Conservation (phyloP, 2,329 filamentous ascomycete genomes). For the Aspergillus sp. region DNA sequence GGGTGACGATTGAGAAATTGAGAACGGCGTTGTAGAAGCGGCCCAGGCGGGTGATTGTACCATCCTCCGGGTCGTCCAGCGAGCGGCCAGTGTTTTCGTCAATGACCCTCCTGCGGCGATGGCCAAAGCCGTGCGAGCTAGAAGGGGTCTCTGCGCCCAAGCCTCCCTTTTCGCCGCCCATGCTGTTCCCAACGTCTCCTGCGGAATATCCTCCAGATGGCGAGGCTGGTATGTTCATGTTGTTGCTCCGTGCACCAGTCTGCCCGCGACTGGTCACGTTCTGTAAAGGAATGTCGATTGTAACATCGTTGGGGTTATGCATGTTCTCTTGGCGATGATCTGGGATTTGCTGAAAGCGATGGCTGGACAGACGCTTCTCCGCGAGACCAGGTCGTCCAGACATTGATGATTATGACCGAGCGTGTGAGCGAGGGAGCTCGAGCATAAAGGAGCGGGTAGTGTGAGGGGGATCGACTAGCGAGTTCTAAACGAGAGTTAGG, state of each 20-base stretch:
- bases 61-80: slow-evolving; percentile 53
- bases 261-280: slow-evolving; percentile 56
- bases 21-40: slow-evolving; percentile 64
- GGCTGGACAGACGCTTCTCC: slow-evolving; percentile 49
- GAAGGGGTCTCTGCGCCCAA: slow-evolving; percentile 25
- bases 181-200: slow-evolving; percentile 31
- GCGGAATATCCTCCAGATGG: slow-evolving; percentile 30
- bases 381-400: slow-evolving; percentile 40
- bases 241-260: slow-evolving; percentile 48
- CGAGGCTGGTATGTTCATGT: slow-evolving; percentile 36
- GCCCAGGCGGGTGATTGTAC: slow-evolving; percentile 63
- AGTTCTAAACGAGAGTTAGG: slow-evolving; percentile 10
- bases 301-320: slow-evolving; percentile 57
- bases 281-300: slow-evolving; percentile 66
- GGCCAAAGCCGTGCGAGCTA: slow-evolving; percentile 11
- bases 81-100: slow-evolving; percentile 37
- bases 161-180: slow-evolving; percentile 38
- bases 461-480: slow-evolving; percentile 12
- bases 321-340: slow-evolving; percentile 44
- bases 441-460: slow-evolving; percentile 9
- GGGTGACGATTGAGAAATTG: slow-evolving; percentile 66
- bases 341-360: slow-evolving; percentile 50
- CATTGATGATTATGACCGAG: slow-evolving; percentile 29
- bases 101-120: slow-evolving; percentile 41
- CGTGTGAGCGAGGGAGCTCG: slow-evolving; percentile 12